phyloP scores from a whole-genome alignment of 2,329 filamentous ascomycete species.

The Ophiosphaerella herpotricha region DNA sequence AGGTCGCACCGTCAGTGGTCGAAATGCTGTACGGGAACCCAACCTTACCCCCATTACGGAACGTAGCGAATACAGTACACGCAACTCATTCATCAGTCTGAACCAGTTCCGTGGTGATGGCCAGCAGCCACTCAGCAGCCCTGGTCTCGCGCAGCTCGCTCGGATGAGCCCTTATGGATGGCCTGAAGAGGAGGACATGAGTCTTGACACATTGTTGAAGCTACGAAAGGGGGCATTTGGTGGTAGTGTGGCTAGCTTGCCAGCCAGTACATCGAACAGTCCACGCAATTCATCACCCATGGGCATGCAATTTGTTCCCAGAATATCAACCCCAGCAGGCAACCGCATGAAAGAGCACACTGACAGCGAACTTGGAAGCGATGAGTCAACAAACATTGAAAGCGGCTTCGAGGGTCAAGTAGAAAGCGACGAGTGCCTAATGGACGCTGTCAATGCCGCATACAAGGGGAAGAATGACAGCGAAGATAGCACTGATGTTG shows the following conservation, averaged over 20 bases:
- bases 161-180: conserved; percentile 60
- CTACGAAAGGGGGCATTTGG: conserved; percentile 79
- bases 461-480: conserved; percentile 25
- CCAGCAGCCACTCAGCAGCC: conserved; percentile 63
- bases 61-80: conserved; percentile 91
- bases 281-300: conserved; percentile 45
- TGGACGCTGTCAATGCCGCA: conserved; percentile 36
- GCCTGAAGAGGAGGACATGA: conserved; percentile 68
- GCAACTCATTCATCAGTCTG: conserved; percentile 85
- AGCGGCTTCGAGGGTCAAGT: conserved; percentile 24
- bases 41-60: conserved; percentile 97
- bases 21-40: conserved; percentile 69
- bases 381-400: conserved; percentile 25
- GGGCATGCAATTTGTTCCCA: conserved; percentile 42
- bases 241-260: conserved; percentile 72
- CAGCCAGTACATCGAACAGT: conserved; percentile 56
- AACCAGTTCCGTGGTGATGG: conserved; percentile 55
- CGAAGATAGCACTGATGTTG: conserved; percentile 16
- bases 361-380: conserved; percentile 29
- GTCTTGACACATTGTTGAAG: conserved; percentile 71
- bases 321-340: conserved; percentile 34
- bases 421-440: conserved; percentile 26
- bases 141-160: conserved; percentile 77
- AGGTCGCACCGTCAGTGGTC: conserved; percentile 71
- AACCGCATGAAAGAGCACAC: conserved; percentile 35